Conservation (phyloP, 129 eudicot species). For the Artemisia annua region DNA sequence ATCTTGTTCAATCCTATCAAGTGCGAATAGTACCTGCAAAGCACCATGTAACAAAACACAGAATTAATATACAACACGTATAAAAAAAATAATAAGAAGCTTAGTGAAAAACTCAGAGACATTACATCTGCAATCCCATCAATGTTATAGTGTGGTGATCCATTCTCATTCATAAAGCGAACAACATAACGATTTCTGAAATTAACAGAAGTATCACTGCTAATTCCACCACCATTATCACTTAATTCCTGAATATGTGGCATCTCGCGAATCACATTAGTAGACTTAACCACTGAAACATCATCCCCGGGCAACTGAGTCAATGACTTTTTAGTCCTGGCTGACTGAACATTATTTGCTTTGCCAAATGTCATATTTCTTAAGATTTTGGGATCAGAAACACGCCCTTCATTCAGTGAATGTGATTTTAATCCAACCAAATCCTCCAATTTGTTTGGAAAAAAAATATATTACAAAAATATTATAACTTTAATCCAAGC, state of each 20-base stretch:
- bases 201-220: constrained; percentile 31
- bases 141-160: constrained; percentile 45
- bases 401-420: constrained; percentile 29
- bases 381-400: constrained; percentile 40
- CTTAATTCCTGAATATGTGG: constrained; percentile 36
- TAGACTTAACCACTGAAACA: constrained; percentile 26
- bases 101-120: constrained; percentile 5
- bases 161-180: constrained; percentile 50
- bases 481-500: no score
- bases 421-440: no score
- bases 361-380: constrained; percentile 40
- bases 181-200: constrained; percentile 42
- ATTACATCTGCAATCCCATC: constrained; percentile 82
- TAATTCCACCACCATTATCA: constrained; percentile 36
- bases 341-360: constrained; percentile 36
- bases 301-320: constrained; percentile 30
- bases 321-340: constrained; percentile 42
- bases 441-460: no score
- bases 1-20: constrained; percentile 79
- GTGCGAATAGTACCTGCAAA: constrained; percentile 67
- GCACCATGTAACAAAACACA: constrained; percentile 15
- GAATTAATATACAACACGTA: constrained; percentile 15
- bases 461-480: no score
- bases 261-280: constrained; percentile 19
- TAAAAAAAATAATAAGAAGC: neutral